Conservation (phyloP, 306 rosid genomes). For the Quercus wislizeni region DNA sequence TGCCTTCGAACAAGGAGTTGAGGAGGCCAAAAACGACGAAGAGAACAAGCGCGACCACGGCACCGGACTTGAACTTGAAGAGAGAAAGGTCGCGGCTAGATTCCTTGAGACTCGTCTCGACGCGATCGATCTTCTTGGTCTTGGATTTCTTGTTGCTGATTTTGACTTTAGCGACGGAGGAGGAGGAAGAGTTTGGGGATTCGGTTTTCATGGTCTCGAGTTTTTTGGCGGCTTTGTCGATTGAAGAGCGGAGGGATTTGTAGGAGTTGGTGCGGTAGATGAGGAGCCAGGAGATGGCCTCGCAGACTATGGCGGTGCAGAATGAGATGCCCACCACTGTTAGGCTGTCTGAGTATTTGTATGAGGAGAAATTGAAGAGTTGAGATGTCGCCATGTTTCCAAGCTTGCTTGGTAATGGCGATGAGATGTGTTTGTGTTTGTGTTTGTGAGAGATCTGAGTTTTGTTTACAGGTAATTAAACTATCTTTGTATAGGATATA, state of each 20-base stretch:
- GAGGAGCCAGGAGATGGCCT: conserved; percentile 93
- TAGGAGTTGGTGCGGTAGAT: conserved; percentile 95
- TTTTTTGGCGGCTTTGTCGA: conserved; percentile 95
- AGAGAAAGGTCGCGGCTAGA: conserved; percentile 91
- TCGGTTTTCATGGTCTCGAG: conserved; percentile 97
- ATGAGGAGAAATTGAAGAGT: conserved; percentile 47
- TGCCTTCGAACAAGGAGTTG: conserved; percentile 91
- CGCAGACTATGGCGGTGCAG: conserved; percentile 91
- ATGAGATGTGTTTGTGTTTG: conserved; percentile 50
- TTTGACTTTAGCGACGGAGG: conserved; percentile 20
- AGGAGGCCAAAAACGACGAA: conserved; percentile 90
- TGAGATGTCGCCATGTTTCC: conserved; percentile 45
- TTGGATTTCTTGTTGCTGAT: conserved; percentile 73
- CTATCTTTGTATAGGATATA: too few relatives aligned
- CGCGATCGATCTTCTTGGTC: conserved; percentile 96
- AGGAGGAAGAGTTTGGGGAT: conserved; percentile 30
- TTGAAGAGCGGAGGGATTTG: conserved; percentile 92
- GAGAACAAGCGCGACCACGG: conserved; percentile 95
- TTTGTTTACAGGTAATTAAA: conserved; percentile 15
- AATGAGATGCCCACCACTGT: conserved; percentile 87
- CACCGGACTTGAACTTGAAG: conserved; percentile 97
- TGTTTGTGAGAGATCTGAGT: too few relatives aligned
- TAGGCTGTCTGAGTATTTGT: conserved; percentile 77
- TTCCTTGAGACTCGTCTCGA: conserved; percentile 93
- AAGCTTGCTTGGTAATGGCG: conserved; percentile 1